Evolutionary conservation across 2,329 filamentous ascomycete genomes (phyloP).

Genomic region (Chaetothyriales sp.): DNA sequence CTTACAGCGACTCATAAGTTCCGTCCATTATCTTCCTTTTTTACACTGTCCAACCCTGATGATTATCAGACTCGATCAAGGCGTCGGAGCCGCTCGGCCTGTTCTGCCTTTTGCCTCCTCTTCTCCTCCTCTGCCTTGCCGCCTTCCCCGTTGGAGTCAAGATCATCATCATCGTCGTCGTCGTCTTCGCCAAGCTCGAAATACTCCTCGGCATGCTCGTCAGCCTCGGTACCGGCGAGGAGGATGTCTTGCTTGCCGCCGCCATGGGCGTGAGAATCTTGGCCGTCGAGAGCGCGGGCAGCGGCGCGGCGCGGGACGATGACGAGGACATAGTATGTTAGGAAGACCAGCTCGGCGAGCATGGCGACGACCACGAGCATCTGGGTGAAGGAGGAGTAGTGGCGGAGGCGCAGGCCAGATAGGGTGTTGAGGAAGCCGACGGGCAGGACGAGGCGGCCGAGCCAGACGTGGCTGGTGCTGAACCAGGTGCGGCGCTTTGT

Average conservation of each 20-base stretch:
- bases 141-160: neutral
- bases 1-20: neutral
- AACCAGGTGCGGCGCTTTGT: slow-evolving; percentile 13
- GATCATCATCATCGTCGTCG: slow-evolving; percentile 12
- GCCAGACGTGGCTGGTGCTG: slow-evolving; percentile 18
- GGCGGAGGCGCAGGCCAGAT: slow-evolving; percentile 13
- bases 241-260: slow-evolving; percentile 2
- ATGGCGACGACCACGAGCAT: slow-evolving; percentile 9
- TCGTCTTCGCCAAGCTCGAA: slow-evolving; percentile 17
- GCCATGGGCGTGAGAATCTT: neutral
- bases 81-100: slow-evolving; percentile 11
- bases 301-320: slow-evolving; percentile 2
- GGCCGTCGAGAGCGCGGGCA: neutral
- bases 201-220: slow-evolving; percentile 16
- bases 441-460: slow-evolving; percentile 18
- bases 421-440: slow-evolving; percentile 17
- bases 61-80: slow-evolving; percentile 13
- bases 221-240: slow-evolving; percentile 5
- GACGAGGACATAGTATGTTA: slow-evolving; percentile 6
- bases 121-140: slow-evolving; percentile 6
- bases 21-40: neutral
- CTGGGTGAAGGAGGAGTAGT: slow-evolving; percentile 16
- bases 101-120: slow-evolving; percentile 9
- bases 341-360: slow-evolving; percentile 11
- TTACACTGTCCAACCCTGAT: neutral